Evolutionary conservation across 352 stramenopile species (phyloP), one percentile per base, ranked within the genome.

Genomic region (Detonula confervacea): DNA sequence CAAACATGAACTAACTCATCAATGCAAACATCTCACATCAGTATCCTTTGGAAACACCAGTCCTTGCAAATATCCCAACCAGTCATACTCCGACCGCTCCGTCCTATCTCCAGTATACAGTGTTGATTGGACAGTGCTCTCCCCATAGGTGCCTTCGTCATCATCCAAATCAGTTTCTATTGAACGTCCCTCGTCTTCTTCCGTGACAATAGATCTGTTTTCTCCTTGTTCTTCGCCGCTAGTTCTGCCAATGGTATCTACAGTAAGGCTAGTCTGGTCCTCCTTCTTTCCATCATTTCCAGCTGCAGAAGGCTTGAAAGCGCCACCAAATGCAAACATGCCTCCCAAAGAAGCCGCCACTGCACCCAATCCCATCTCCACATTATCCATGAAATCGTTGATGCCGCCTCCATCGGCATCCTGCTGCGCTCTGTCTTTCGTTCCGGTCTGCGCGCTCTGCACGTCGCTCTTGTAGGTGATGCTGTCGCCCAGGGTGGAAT

Each of bases 41-140:
- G 11, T 22, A 7, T 67, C 63, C 18, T 76, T 69, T 22, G 73
- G 73, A 25, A 76, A 81, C 37, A 81, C 35, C 2, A 76, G 57
- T 12, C 46, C 51, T 6, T 65, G 56, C 73, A 81, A 71, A 25
- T 72, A 81, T 1, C 56, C 64, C 27, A 81, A 63, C 73, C 73
- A 81, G 56, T 76, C 73, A 46, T 66, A 27, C 20, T 71, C 73
- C 24, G 56, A 25, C 8, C 20, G 8, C 24, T 68, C 71, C 25
- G 30, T 60, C 44, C n/a, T 75, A n/a, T n/a, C n/a, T 11, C 44
- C 64, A 12, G 55, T 70, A 47, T 63, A 20, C 1, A 47, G 14
- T 2, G 72, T 80, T 24, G 44, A 56, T 27, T 75, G 56, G 33
- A 62, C 22, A 0, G 63, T 76, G n/a, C 59, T 74, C 64, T 79